phyloP scores from a whole-genome alignment of 345 rosid species.

The Eucalyptus marginata region DNA sequence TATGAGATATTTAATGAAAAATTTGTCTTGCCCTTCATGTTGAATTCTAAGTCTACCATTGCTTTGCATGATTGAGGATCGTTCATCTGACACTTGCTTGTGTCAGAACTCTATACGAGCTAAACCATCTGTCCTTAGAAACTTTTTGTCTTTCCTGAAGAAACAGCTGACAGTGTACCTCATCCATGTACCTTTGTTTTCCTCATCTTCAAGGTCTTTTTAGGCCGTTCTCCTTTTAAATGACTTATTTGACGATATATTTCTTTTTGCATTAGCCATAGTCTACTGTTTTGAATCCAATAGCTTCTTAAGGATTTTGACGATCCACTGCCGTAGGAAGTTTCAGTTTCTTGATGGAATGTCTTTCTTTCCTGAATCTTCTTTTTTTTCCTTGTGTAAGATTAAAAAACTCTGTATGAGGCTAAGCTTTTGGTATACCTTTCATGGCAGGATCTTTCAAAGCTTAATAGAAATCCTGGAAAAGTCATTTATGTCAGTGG shows the following conservation, averaged over 20 bases:
- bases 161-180: neutral
- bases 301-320: neutral
- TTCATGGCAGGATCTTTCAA: conserved; percentile 78
- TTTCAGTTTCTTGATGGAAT: neutral
- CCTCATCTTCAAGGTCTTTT: neutral
- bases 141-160: neutral
- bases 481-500: conserved; percentile 77
- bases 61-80: neutral
- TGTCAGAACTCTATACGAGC: neutral
- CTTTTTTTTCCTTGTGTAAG: neutral
- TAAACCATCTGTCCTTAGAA: neutral
- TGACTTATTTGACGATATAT: neutral
- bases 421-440: neutral
- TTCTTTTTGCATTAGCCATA: neutral
- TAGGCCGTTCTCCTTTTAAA: neutral
- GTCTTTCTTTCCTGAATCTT: neutral
- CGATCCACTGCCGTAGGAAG: neutral
- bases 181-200: neutral
- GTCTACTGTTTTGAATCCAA: neutral
- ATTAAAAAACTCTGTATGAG: neutral
- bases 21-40: neutral
- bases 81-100: neutral
- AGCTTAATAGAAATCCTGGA: conserved; percentile 83
- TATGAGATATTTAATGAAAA: neutral
- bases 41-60: neutral